Evolutionary conservation across 2,329 filamentous ascomycete genomes (phyloP), one percentile per base, ranked within the genome.

Genomic region (Fonsecaea monophora): DNA sequence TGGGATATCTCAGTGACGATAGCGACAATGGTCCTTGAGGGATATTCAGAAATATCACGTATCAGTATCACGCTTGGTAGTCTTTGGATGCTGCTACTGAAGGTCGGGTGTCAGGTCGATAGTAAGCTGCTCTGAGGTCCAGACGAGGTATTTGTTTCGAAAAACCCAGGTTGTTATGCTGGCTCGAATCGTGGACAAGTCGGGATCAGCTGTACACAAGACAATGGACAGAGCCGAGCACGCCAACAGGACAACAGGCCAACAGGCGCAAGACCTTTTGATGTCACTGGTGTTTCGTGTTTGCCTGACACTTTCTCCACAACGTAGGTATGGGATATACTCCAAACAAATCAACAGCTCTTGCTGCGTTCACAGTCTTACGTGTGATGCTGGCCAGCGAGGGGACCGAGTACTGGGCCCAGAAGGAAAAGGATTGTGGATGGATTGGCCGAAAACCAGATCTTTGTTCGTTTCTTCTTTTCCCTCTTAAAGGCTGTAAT

Each of bases 281-380:
- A 68, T 68, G 66, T 68, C 66, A 68, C 62, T 65, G 21, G 59
- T 62, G 62, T 68, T 66, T 68, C 58, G 58, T 40, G 42, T 25
- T 61, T 57, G 34, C 55, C 55, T 42, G 55, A 57, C 55, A 13
- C 55, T 25, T 61, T 61, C 59, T 61, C 59, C 59, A 61, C 59
- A 38, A 38, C 37, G 9, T 7, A 61, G 48, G 59, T 53, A 61
- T 48, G 34, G 38, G 37, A 25, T 25, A 30, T 54, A 42, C 18
- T 32, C 25, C 37, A 13, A 40, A 40, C 56, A 37, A 40, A 38
- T 53, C 30, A 54, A 42, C 42, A 34, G 42, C 25, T 25, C 25
- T 25, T 25, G 25, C 25, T 61, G 59, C 60, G 55, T 67, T 50
- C 65, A 48, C 38, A 40, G 61, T 67, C 65, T 67, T 64, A 64